Conservation (phyloP, 441 rosid species). For the Sinapis alba region DNA sequence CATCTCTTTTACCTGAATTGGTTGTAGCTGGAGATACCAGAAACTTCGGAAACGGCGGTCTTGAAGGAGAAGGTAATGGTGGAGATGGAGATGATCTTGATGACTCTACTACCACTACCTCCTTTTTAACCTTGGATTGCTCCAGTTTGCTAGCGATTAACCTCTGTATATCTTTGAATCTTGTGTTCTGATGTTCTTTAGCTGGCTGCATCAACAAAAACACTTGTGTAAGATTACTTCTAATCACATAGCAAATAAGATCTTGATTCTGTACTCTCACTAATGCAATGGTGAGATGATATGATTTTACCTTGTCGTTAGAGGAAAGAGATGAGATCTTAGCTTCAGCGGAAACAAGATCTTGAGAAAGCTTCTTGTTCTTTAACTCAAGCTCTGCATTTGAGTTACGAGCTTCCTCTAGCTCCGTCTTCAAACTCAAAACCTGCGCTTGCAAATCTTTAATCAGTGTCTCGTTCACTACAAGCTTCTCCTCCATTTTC, state of each 20-base stretch:
- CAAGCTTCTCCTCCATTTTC: slow-evolving; percentile 52
- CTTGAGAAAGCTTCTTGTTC: slow-evolving; percentile 61
- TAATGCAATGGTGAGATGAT: neutral
- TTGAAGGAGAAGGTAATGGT: slow-evolving; percentile 54
- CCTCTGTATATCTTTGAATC: slow-evolving; percentile 76
- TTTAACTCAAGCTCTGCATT: slow-evolving; percentile 55
- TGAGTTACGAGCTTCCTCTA: slow-evolving; percentile 58
- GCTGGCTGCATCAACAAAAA: slow-evolving; percentile 43
- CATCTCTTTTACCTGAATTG: slow-evolving; percentile 29
- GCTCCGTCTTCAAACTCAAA: slow-evolving; percentile 53
- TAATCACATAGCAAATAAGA: neutral
- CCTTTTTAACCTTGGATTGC: slow-evolving; percentile 50
- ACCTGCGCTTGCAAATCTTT: slow-evolving; percentile 65
- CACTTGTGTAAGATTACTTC: slow-evolving; percentile 10
- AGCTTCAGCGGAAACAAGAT: slow-evolving; percentile 68
- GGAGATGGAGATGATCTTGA: slow-evolving; percentile 42
- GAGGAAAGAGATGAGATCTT: slow-evolving; percentile 52
- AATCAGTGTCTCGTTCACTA: slow-evolving; percentile 52
- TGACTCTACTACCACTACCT: slow-evolving; percentile 36
- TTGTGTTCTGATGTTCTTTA: slow-evolving; percentile 52
- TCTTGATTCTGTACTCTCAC: neutral
- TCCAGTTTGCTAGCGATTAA: slow-evolving; percentile 69
- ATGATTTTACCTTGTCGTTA: slow-evolving; percentile 41
- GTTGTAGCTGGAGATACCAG: slow-evolving; percentile 48
- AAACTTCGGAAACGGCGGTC: slow-evolving; percentile 54